phyloP scores from a whole-genome alignment of 768 basidiomycete species.

The Leccinum variicolor region DNA sequence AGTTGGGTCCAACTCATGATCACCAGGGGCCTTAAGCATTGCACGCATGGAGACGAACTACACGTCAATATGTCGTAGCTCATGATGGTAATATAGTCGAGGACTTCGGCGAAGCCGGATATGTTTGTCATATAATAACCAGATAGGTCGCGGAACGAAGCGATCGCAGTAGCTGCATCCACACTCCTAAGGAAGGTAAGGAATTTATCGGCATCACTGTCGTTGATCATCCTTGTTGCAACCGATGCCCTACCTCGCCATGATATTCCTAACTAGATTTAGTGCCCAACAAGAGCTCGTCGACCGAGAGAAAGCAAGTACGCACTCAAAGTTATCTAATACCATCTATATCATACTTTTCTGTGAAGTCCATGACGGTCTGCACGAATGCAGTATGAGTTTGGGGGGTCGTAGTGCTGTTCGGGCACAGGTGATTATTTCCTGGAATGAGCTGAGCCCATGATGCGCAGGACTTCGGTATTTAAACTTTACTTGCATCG shows the following conservation, averaged over 20 bases:
- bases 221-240: constrained; percentile 61
- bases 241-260: constrained; percentile 52
- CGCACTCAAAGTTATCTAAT: constrained; percentile 36
- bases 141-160: constrained; percentile 58
- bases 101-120: constrained; percentile 59
- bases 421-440: not conserved
- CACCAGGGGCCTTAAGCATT: constrained; percentile 43
- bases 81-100: constrained; percentile 67
- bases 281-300: not conserved
- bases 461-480: not conserved
- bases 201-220: constrained; percentile 70
- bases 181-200: constrained; percentile 67
- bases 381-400: not conserved
- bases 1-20: not conserved
- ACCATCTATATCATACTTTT: constrained; percentile 53
- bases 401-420: constrained; percentile 31
- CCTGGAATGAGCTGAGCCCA: constrained; percentile 40
- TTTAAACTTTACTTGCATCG: not conserved
- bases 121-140: constrained; percentile 57
- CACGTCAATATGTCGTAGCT: constrained; percentile 49
- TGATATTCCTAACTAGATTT: constrained; percentile 84
- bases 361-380: constrained; percentile 33
- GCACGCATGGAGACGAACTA: not conserved
- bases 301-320: not conserved
- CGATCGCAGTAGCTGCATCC: constrained; percentile 62